Percentiles rank a stretch among this genome's conserved stretches.
phyloP scores from a whole-genome alignment of 371 early-diverging fungal genomes.

The Amoeboaphelidium protococcarum region DNA sequence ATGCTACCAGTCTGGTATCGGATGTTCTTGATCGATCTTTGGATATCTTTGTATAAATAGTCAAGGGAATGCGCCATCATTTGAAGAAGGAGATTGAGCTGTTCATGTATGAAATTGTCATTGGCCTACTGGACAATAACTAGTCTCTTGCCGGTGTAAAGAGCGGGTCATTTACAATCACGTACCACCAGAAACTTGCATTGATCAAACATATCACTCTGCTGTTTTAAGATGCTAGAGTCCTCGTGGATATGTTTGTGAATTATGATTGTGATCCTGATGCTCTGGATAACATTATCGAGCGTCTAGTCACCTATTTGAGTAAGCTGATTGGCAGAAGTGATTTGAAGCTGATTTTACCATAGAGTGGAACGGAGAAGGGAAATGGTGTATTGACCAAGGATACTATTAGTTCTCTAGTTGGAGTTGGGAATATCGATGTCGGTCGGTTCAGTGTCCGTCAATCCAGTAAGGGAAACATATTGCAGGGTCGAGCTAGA shows the following conservation, averaged over 20 bases:
- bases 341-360: no score
- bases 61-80: constrained; percentile 32
- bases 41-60: constrained; percentile 44
- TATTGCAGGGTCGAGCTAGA: constrained; percentile 12
- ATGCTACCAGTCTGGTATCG: constrained; percentile 41
- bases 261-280: constrained; percentile 82
- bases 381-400: no score
- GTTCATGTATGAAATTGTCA: constrained; percentile 41
- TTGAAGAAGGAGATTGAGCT: constrained; percentile 46
- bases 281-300: constrained; percentile 45
- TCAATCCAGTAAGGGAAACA: no score
- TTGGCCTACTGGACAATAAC: constrained; percentile 38
- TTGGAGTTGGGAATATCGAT: no score
- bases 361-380: no score
- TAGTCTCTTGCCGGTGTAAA: constrained; percentile 16
- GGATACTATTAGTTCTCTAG: no score
- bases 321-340: constrained; percentile 28
- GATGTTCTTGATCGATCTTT: constrained; percentile 56
- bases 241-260: constrained; percentile 71
- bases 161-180: constrained; percentile 12
- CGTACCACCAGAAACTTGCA: constrained; percentile 14
- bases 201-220: constrained; percentile 20
- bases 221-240: constrained; percentile 46
- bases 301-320: constrained; percentile 35
- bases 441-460: no score